Percentiles rank a stretch among this genome's conserved stretches.
phyloP scores from a whole-genome alignment of 164 flowering plant genomes.

The Annona squamosa region DNA sequence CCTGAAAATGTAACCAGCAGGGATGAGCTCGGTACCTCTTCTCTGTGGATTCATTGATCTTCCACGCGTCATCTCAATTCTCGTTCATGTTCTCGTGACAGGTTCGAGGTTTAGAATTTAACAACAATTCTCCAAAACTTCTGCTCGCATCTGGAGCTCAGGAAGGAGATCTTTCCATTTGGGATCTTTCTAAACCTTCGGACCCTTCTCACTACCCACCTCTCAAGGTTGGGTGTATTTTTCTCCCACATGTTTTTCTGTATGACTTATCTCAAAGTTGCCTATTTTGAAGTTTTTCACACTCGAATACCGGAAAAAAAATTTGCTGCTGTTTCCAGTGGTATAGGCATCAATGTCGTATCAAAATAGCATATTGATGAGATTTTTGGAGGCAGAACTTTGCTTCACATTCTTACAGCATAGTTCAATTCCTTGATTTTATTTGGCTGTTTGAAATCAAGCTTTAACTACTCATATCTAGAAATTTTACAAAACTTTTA shows the following conservation, averaged over 20 bases:
- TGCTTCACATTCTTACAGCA: not conserved
- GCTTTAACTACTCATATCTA: not conserved
- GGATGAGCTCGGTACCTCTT: not conserved
- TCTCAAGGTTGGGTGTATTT: slow-evolving; percentile 50
- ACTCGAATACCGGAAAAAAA: not conserved
- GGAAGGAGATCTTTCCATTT: slow-evolving; percentile 90
- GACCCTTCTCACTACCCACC: slow-evolving; percentile 75
- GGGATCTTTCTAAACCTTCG: slow-evolving; percentile 78
- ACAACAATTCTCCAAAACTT: slow-evolving; percentile 47
- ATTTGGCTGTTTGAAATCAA: not conserved
- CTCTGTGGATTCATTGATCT: not conserved
- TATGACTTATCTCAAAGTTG: not conserved
- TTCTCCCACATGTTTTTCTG: not conserved
- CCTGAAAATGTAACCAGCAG: not conserved
- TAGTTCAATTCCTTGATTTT: not conserved
- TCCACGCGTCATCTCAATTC: not conserved
- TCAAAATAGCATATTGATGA: not conserved
- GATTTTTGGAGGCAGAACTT: not conserved
- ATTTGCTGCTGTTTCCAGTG: not conserved
- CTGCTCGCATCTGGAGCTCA: slow-evolving; percentile 95
- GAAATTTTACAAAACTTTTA: slow-evolving; percentile 15
- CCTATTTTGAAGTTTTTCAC: not conserved
- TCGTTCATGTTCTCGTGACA: slow-evolving; percentile 13
- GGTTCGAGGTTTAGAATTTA: slow-evolving; percentile 96
- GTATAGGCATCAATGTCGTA: not conserved